phyloP scores from a whole-genome alignment of 129 eudicot genomes.

The Lonicera japonica region DNA sequence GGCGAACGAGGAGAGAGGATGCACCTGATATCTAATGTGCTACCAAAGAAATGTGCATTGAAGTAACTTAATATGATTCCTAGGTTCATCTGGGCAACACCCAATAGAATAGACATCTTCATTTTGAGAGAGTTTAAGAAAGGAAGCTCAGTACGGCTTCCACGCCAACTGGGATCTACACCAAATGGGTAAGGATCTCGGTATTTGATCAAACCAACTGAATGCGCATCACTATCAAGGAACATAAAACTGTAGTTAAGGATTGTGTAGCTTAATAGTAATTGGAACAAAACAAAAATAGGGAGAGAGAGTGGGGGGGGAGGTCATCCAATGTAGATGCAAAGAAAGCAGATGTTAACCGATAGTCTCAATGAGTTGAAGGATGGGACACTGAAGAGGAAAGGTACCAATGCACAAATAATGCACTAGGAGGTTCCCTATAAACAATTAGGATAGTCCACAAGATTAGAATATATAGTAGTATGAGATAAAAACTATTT shows the following conservation, averaged over 20 bases:
- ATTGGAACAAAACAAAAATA: neutral
- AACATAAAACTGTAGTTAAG: slow-evolving; percentile 12
- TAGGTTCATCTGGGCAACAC: slow-evolving; percentile 92
- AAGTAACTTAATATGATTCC: slow-evolving; percentile 92
- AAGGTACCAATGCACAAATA: no score
- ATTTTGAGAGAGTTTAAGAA: slow-evolving; percentile 93
- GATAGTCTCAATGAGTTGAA: no score
- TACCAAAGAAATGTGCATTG: slow-evolving; percentile 73
- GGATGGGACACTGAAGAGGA: no score
- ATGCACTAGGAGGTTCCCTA: no score
- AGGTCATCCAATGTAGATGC: neutral
- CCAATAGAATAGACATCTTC: slow-evolving; percentile 97
- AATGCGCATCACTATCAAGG: slow-evolving; percentile 56
- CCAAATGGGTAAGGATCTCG: slow-evolving; percentile 94
- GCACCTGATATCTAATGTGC: slow-evolving; percentile 75
- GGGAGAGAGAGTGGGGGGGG: neutral
- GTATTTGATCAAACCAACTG: slow-evolving; percentile 69
- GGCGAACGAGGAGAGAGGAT: slow-evolving; percentile 11
- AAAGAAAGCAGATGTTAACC: neutral
- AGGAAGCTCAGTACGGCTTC: slow-evolving; percentile 97
- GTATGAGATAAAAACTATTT: no score
- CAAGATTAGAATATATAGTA: no score
- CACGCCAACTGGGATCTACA: slow-evolving; percentile 99
- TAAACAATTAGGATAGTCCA: no score
- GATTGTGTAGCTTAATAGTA: no score